Evolutionary conservation across 2,329 filamentous ascomycete species (phyloP).

Genomic region (Venturia nashicola): DNA sequence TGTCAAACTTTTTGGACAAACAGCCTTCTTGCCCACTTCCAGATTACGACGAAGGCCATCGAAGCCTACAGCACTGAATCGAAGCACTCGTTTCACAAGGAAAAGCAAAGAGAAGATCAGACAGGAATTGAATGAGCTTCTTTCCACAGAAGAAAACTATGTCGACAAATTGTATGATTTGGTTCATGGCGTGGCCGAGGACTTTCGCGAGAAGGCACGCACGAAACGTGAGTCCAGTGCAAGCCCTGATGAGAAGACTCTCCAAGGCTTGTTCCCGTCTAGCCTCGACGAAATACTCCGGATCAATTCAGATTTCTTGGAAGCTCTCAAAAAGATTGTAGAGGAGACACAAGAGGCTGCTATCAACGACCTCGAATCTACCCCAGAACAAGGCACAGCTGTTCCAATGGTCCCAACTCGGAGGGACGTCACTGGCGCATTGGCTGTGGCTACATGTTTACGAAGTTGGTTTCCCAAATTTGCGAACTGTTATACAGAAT

Average conservation of each 20-base stretch:
- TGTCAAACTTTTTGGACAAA: conserved; percentile 68
- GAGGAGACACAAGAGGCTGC: conserved; percentile 76
- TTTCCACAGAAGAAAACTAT: conserved; percentile 91
- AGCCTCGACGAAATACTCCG: conserved; percentile 71
- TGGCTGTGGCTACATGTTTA: conserved; percentile 67
- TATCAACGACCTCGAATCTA: conserved; percentile 58
- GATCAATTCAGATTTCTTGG: conserved; percentile 69
- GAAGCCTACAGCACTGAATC: conserved; percentile 67
- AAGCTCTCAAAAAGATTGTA: conserved; percentile 62
- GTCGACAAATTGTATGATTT: conserved; percentile 78
- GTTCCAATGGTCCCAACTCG: conserved; percentile 21
- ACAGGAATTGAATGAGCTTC: conserved; percentile 78
- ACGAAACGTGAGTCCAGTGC: conserved; percentile 45
- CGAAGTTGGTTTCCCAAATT: conserved; percentile 91
- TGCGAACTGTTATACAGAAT: conserved; percentile 80
- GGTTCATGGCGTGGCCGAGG: conserved; percentile 66
- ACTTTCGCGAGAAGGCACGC: conserved; percentile 62
- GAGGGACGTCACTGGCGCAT: conserved; percentile 65
- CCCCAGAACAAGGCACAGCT: conserved; percentile 26
- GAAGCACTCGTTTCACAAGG: conserved; percentile 63
- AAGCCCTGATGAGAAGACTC: conserved; percentile 59
- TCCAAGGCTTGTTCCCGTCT: conserved; percentile 67
- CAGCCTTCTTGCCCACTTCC: conserved; percentile 76
- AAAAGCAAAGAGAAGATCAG: conserved; percentile 76
- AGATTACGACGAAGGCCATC: conserved; percentile 77